phyloP scores from a whole-genome alignment of 306 rosid species.

The Ammopiptanthus mongolicus region DNA sequence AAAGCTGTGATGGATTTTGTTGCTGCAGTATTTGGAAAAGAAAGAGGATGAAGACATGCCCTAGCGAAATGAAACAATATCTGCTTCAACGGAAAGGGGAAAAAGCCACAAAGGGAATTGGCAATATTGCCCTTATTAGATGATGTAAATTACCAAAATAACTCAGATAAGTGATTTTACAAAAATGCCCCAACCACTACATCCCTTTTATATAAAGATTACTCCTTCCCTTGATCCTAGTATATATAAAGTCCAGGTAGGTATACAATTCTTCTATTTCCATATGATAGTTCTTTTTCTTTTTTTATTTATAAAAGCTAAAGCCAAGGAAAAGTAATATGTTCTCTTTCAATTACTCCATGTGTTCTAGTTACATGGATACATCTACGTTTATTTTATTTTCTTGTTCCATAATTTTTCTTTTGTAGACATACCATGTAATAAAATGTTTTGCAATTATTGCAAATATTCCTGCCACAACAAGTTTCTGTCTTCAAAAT shows the following conservation, averaged over 20 bases:
- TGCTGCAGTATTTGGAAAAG: too few relatives aligned
- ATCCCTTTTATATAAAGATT: slow-evolving; percentile 48
- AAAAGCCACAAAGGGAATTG: too few relatives aligned
- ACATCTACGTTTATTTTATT: not conserved
- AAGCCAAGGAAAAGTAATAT: not conserved
- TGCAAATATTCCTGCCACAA: not conserved
- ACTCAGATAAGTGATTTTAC: too few relatives aligned
- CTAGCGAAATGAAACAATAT: too few relatives aligned
- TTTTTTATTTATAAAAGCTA: not conserved
- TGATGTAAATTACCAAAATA: too few relatives aligned
- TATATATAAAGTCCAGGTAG: slow-evolving; percentile 86
- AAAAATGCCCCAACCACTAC: too few relatives aligned
- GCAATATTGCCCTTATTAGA: too few relatives aligned
- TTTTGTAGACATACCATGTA: not conserved
- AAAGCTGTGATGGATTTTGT: too few relatives aligned
- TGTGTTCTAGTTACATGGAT: too few relatives aligned
- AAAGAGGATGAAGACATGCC: too few relatives aligned
- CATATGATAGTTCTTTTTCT: not conserved
- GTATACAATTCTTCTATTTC: slow-evolving; percentile 31
- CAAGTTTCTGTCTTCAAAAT: not conserved
- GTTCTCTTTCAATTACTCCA: not conserved
- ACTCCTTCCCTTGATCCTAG: slow-evolving; percentile 63
- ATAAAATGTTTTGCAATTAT: not conserved
- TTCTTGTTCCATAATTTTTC: not conserved
- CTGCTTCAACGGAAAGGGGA: too few relatives aligned